Evolutionary conservation across 1,139 yeast genomes (phyloP), one percentile per base, ranked within the genome.

Genomic region (Lodderomyces orthopsilosis): DNA sequence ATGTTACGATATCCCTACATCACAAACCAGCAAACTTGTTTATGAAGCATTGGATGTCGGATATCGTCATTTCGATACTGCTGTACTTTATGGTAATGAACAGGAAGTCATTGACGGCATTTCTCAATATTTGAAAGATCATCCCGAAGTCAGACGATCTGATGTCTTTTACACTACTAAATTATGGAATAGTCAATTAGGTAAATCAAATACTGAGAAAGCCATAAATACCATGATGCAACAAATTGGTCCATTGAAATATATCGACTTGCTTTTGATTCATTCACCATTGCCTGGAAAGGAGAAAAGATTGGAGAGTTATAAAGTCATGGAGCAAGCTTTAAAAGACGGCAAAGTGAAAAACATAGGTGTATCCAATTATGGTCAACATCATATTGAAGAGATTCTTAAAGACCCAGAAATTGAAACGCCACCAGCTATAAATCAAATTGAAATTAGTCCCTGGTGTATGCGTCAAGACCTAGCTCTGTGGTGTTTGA

Each of bases 381-480:
- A 77, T 56, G 89, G 89, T 19, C 58, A 59, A n/a, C 69, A 70
- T 24, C 90, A 84, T 55, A 55, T 85, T 13, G 66, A 79, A 48
- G 85, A 84, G 59, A 65, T 84, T 27, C 58, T 80, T 23, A 51
- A 56, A 9, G 81, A 85, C 82, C 63, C 70, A 0, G 75, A 68
- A 1, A 62, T 82, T 45, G 75, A 65, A 50, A 57, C 73, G 46
- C 69, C 67, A 46, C 93, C 91, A 0, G 83, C 57, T 9, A 77
- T 80, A 9, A 79, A 83, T 54, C 85, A 82, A 58, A 75, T 85
- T 48, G 91, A 85, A 60, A 75, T 85, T 14, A 81, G 86, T 49
- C 93, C 91, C 1, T 85, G 90, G 89, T 69, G 83, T 45, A 83
- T 81, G 86, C 70, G 89, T 53, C 67, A 69, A 34, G 84, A 83